Evolutionary conservation across 805 yeast genomes (phyloP).

Genomic region (Starmerella vaccinii): DNA sequence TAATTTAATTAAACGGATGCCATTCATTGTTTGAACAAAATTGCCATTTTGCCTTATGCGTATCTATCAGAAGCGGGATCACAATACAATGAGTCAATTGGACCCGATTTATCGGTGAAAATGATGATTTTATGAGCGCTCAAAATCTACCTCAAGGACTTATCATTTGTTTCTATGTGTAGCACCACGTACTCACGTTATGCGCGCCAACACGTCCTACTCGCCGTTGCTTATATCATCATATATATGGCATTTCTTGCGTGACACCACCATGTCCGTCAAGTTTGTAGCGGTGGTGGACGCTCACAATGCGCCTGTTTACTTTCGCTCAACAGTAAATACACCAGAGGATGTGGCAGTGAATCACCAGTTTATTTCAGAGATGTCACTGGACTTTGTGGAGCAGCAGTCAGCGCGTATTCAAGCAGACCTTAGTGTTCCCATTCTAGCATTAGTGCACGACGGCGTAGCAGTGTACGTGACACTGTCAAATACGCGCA

Average conservation of each 20-base stretch:
- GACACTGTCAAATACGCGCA: constrained; percentile 29
- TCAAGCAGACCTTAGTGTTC: constrained; percentile 16
- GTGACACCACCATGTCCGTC: constrained; percentile 11
- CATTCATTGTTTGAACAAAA: too few species aligned
- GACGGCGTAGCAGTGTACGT: constrained; percentile 34
- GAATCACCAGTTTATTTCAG: constrained; percentile 30
- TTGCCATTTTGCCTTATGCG: too few species aligned
- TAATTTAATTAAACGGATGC: too few species aligned
- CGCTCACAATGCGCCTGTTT: constrained; percentile 15
- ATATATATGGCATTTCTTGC: not conserved
- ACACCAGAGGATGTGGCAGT: constrained; percentile 10
- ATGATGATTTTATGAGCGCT: too few species aligned
- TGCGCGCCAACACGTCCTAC: too few species aligned
- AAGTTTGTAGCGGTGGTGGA: constrained; percentile 22
- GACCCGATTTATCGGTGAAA: too few species aligned
- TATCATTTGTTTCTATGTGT: too few species aligned
- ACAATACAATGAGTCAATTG: too few species aligned
- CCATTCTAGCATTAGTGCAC: constrained; percentile 28
- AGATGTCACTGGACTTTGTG: constrained; percentile 32
- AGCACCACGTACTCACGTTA: too few species aligned
- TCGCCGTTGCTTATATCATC: constrained; percentile 1
- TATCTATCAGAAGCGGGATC: too few species aligned
- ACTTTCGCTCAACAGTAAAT: constrained; percentile 15
- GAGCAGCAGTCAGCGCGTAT: constrained; percentile 22
- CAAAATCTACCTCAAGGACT: too few species aligned